Evolutionary conservation across 2,329 filamentous ascomycete genomes (phyloP).

Genomic region (Teratosphaeria gauchensis): DNA sequence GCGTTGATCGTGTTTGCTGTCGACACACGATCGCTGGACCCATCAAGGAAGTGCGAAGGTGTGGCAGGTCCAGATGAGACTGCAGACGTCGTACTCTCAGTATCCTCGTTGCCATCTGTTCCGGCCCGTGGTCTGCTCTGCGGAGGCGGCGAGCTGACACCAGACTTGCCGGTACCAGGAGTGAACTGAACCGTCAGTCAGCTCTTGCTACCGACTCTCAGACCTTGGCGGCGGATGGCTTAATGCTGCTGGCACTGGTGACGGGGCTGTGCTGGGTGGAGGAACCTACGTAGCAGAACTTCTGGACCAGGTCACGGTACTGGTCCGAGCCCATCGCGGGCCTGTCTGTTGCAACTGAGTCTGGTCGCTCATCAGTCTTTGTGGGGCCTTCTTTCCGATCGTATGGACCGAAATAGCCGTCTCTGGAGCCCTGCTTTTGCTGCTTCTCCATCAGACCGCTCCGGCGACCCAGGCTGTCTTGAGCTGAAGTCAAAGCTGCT

Average conservation of each 20-base stretch:
- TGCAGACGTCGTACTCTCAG: slow-evolving; percentile 8
- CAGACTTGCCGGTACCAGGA: slow-evolving; percentile 21
- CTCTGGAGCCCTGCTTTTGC: slow-evolving; percentile 29
- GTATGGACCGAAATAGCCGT: slow-evolving; percentile 29
- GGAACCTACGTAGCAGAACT: slow-evolving; percentile 98
- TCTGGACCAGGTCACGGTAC: slow-evolving; percentile 94
- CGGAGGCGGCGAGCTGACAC: slow-evolving; percentile 7
- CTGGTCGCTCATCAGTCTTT: slow-evolving; percentile 34
- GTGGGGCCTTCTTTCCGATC: slow-evolving; percentile 21
- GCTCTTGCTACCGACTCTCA: slow-evolving; percentile 15
- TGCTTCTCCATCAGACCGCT: slow-evolving; percentile 35
- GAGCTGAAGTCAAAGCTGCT: slow-evolving; percentile 68
- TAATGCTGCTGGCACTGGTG: slow-evolving; percentile 7
- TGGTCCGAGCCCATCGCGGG: slow-evolving; percentile 73
- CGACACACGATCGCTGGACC: slow-evolving; percentile 15
- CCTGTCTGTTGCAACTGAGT: slow-evolving; percentile 49
- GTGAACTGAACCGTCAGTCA: slow-evolving; percentile 27
- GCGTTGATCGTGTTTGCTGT: slow-evolving; percentile 10
- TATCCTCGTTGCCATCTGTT: slow-evolving; percentile 12
- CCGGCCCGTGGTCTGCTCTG: background rate
- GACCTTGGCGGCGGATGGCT: slow-evolving; percentile 21
- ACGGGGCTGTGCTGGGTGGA: slow-evolving; percentile 7
- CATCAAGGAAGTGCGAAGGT: slow-evolving; percentile 19
- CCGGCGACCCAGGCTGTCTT: slow-evolving; percentile 51
- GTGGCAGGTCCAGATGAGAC: slow-evolving; percentile 15